Conservation (phyloP, 2,329 filamentous ascomycete genomes). For the Ampelomyces quisqualis region DNA sequence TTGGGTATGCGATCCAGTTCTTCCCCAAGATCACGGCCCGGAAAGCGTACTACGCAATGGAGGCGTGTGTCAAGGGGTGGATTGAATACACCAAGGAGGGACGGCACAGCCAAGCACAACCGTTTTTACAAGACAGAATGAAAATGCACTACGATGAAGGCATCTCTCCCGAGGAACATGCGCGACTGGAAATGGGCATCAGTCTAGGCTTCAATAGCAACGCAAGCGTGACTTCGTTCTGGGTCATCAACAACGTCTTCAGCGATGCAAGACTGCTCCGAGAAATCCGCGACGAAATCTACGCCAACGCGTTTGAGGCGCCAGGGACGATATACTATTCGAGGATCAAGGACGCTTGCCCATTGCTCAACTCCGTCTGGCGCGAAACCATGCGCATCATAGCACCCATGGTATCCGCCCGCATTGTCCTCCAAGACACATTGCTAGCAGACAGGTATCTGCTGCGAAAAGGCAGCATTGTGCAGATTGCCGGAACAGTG, state of each 20-base stretch:
- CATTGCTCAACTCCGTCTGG: constrained; percentile 50
- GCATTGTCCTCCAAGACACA: constrained; percentile 49
- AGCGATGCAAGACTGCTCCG: constrained; percentile 43
- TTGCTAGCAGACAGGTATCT: constrained; percentile 46
- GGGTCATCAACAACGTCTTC: constrained; percentile 49
- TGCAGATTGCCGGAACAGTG: constrained; percentile 50
- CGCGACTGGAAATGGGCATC: constrained; percentile 27
- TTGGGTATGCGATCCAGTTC: constrained; percentile 33
- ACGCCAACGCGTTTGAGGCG: constrained; percentile 18
- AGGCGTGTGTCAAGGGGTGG: constrained; percentile 31
- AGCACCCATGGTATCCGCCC: constrained; percentile 44
- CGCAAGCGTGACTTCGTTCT: constrained; percentile 49
- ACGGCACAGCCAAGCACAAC: constrained; percentile 20
- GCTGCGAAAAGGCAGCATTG: constrained; percentile 47
- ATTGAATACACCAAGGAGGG: constrained; percentile 30
- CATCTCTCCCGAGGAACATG: constrained; percentile 17
- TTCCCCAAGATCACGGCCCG: constrained; percentile 43
- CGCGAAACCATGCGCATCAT: constrained; percentile 50
- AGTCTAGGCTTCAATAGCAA: constrained; percentile 46
- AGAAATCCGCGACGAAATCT: constrained; percentile 47
- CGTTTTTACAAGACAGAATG: constrained; percentile 27
- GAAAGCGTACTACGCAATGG: constrained; percentile 43
- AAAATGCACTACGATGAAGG: constrained; percentile 19
- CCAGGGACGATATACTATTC: constrained; percentile 41
- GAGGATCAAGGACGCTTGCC: constrained; percentile 44